Evolutionary conservation across 2,329 filamentous ascomycete genomes (phyloP).

Genomic region (Alternaria metachromatica): DNA sequence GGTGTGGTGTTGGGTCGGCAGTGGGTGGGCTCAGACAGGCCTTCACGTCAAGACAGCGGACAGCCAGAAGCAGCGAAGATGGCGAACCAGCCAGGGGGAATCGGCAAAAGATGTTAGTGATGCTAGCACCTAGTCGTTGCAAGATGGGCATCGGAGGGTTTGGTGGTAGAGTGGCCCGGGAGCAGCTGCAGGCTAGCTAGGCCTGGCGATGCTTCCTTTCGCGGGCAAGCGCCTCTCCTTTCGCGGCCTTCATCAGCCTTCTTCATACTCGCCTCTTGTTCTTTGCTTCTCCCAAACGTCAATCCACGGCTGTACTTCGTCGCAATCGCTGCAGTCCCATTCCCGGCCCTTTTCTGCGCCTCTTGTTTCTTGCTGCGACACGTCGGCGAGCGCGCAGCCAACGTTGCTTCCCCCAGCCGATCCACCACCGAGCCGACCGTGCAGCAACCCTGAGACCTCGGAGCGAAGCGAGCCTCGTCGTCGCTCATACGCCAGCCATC

Average conservation of each 20-base stretch:
- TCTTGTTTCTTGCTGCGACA: slow-evolving; percentile 35
- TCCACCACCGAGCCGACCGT: slow-evolving; percentile 35
- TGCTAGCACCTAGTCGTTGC: neutral
- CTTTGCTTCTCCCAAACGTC: slow-evolving; percentile 20
- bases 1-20: neutral
- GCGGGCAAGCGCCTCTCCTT: slow-evolving; percentile 31
- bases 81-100: slow-evolving; percentile 1
- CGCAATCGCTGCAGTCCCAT: slow-evolving; percentile 36
- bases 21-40: neutral
- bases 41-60: neutral
- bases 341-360: slow-evolving; percentile 18
- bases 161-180: slow-evolving; percentile 22
- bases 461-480: slow-evolving; percentile 40
- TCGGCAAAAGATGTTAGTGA: slow-evolving; percentile 1
- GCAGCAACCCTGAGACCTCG: slow-evolving; percentile 36
- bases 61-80: neutral
- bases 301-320: slow-evolving; percentile 16
- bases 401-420: slow-evolving; percentile 20
- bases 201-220: slow-evolving; percentile 27
- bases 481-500: slow-evolving; percentile 36
- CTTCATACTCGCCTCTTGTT: slow-evolving; percentile 13
- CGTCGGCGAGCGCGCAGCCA: slow-evolving; percentile 22
- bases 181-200: slow-evolving; percentile 10
- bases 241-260: slow-evolving; percentile 26
- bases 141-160: slow-evolving; percentile 18